phyloP scores from a whole-genome alignment of 208 protist genomes.

The Acanthamoeba triangularis region DNA sequence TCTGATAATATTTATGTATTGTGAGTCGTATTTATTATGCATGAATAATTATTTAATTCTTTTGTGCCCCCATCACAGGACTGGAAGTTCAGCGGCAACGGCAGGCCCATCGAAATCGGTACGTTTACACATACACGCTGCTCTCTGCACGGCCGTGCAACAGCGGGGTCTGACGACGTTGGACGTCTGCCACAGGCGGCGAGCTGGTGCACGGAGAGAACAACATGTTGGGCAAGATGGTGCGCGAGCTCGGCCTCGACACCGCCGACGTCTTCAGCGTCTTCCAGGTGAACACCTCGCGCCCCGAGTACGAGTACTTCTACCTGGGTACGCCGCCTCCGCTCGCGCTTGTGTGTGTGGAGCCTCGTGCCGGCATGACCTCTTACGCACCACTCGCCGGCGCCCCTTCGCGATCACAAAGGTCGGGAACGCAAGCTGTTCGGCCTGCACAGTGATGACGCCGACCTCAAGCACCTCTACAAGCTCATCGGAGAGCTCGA shows the following conservation, averaged over 20 bases:
- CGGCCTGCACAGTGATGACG: constrained; percentile 25
- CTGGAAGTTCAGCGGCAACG: constrained; percentile 42
- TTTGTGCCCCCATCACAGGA: neutral
- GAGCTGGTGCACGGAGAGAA: constrained; percentile 41
- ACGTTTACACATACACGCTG: neutral
- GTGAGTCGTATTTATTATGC: neutral
- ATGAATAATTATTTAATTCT: neutral
- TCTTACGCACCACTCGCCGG: neutral
- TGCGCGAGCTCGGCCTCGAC: constrained; percentile 27
- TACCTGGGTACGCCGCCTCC: neutral
- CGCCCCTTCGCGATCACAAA: neutral
- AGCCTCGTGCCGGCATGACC: neutral
- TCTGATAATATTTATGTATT: neutral
- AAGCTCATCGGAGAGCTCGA: constrained; percentile 43
- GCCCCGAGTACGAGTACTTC: constrained; percentile 21
- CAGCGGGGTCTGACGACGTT: neutral
- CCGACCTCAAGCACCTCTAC: constrained; percentile 14
- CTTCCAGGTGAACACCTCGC: constrained; percentile 36
- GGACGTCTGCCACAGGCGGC: neutral
- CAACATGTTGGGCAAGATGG: constrained; percentile 50
- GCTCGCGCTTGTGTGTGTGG: neutral
- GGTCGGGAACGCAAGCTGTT: constrained; percentile 42
- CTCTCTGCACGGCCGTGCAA: neutral
- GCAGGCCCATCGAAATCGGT: constrained; percentile 55
- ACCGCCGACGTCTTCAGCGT: constrained; percentile 46